A percentile compares a stretch with the other conserved stretches of the same genome.
Conservation (phyloP, 1,139 yeast genomes). For the Blastobotrys apis region DNA sequence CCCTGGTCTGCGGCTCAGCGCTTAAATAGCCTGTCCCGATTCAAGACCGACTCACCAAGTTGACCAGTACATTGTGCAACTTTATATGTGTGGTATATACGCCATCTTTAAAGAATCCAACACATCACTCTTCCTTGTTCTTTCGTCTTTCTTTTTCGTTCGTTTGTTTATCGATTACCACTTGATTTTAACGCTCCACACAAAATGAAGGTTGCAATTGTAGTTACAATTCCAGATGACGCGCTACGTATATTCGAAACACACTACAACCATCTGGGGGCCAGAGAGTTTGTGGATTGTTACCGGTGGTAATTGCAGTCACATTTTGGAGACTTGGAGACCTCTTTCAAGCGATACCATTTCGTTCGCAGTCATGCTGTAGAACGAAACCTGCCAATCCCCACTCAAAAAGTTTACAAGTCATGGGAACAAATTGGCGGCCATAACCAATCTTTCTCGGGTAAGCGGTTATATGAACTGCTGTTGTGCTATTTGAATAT, state of each 20-base stretch:
- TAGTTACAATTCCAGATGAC: conserved; percentile 2
- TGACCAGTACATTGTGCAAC: no score
- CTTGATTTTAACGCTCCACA: no score
- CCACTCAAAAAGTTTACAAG: conserved; percentile 2
- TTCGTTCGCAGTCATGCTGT: not conserved
- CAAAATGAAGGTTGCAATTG: no score
- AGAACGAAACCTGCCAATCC: not conserved
- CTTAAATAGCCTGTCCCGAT: no score
- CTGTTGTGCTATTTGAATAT: not conserved
- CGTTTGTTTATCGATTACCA: no score
- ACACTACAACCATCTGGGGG: not conserved
- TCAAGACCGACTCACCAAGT: no score
- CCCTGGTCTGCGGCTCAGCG: no score
- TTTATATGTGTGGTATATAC: no score
- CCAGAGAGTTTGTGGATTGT: not conserved
- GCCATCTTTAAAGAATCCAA: no score
- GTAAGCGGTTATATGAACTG: not conserved
- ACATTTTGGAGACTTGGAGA: not conserved
- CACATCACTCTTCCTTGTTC: no score
- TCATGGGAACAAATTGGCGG: not conserved
- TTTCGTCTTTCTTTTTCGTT: no score
- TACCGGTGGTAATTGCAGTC: conserved; percentile 1
- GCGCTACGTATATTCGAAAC: not conserved
- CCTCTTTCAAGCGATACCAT: not conserved
- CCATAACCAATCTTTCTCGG: not conserved